A percentile compares a stretch with the other conserved stretches of the same genome.
These are phyloP conservation scores for Chaetomidium leptoderma DNA, from an alignment of 495 filamentous ascomycete genomes.

Conservation along the genomic window DNA sequence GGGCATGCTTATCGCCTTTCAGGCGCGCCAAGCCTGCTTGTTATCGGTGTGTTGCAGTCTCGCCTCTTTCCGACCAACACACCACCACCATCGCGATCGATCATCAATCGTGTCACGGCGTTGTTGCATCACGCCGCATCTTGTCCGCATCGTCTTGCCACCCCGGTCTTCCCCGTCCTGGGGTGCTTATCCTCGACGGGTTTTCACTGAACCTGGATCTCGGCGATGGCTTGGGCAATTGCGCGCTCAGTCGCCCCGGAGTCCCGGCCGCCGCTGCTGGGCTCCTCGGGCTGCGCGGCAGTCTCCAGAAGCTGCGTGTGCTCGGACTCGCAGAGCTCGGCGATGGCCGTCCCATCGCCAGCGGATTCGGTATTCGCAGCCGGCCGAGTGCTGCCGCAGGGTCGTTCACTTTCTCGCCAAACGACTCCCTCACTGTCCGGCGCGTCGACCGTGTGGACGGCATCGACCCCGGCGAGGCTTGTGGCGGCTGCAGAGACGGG, in stretches of 20 bases:
- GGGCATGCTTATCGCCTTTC: slow-evolving; percentile 1
- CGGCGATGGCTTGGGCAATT: slow-evolving; percentile 9
- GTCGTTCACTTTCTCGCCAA: slow-evolving; percentile 30
- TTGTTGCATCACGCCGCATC: slow-evolving; percentile 6
- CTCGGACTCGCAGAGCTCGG: slow-evolving; percentile 15
- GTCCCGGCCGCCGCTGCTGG: slow-evolving; percentile 3
- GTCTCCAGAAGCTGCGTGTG: slow-evolving; percentile 16
- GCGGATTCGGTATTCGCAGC: slow-evolving; percentile 12
- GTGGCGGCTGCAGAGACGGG: slow-evolving; percentile 7
- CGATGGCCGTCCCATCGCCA: slow-evolving; percentile 9
- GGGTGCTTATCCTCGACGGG: background rate
- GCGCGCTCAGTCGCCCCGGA: slow-evolving; percentile 4
- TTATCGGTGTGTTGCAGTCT: background rate
- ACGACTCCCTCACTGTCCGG: slow-evolving; percentile 26
- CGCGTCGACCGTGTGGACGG: slow-evolving; percentile 7
- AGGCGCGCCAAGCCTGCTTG: background rate
- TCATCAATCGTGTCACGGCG: background rate
- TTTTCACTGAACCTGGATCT: background rate
- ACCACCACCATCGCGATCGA: too few relatives aligned
- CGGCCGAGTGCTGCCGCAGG: slow-evolving; percentile 20
- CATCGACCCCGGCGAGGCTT: slow-evolving; percentile 15
- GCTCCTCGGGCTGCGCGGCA: slow-evolving; percentile 16
- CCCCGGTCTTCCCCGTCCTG: background rate
- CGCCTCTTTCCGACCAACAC: background rate
- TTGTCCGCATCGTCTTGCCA: background rate